Conservation (phyloP, 1,139 yeast species). For the Scheffersomyces titani region DNA sequence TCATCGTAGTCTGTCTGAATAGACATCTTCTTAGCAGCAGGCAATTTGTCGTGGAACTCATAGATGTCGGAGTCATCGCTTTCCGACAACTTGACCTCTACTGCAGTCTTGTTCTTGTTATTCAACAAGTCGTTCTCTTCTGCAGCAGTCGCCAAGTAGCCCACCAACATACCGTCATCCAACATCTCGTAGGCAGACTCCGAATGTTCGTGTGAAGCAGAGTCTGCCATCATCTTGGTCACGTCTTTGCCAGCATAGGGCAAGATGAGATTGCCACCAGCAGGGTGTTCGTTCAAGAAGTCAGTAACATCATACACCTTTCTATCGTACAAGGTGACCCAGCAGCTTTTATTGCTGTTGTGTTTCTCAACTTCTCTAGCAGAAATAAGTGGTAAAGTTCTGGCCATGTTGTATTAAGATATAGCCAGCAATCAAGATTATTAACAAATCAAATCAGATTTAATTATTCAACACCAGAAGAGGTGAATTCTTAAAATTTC, state of each 20-base stretch:
- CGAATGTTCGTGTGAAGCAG: slow-evolving; percentile 70
- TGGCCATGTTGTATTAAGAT: slow-evolving; percentile 5
- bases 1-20: slow-evolving; percentile 75
- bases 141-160: slow-evolving; percentile 46
- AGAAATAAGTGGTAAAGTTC: slow-evolving; percentile 36
- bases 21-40: slow-evolving; percentile 68
- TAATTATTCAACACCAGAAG: neutral
- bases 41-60: slow-evolving; percentile 62
- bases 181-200: slow-evolving; percentile 87
- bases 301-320: slow-evolving; percentile 81
- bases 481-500: slow-evolving; percentile 12
- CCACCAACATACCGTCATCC: slow-evolving; percentile 65
- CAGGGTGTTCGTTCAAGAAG: slow-evolving; percentile 85
- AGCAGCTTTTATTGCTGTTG: slow-evolving; percentile 55
- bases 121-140: slow-evolving; percentile 46
- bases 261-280: slow-evolving; percentile 72
- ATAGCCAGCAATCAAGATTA: too few relatives aligned
- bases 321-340: slow-evolving; percentile 75
- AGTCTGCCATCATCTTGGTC: slow-evolving; percentile 75
- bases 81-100: slow-evolving; percentile 39
- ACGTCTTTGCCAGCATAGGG: slow-evolving; percentile 86
- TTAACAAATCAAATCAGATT: neutral
- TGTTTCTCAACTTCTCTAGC: slow-evolving; percentile 50
- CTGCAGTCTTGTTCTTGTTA: slow-evolving; percentile 42
- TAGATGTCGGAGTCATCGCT: slow-evolving; percentile 25